Conservation (phyloP, 2,329 filamentous ascomycete genomes). For the Berkeleyomyces rouxiae region DNA sequence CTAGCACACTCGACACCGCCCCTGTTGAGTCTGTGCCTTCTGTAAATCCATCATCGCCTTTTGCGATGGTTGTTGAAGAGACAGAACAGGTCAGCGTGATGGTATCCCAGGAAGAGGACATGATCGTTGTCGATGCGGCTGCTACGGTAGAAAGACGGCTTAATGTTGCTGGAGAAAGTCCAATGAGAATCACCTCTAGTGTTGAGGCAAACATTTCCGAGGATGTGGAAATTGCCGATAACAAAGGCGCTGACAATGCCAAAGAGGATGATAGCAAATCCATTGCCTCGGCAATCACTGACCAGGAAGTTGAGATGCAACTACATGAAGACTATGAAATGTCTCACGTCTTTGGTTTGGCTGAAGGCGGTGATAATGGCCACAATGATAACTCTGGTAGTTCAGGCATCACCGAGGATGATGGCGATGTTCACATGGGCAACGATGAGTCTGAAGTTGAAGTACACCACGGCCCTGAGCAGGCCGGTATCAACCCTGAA, state of each 20-base stretch:
- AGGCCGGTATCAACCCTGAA: not conserved
- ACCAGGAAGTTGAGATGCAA: constrained; percentile 13
- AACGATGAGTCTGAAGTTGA: constrained; percentile 1
- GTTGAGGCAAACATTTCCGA: not conserved
- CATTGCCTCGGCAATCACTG: constrained; percentile 6
- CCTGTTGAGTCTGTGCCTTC: not conserved
- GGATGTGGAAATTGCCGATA: constrained; percentile 1
- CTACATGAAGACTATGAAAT: constrained; percentile 13
- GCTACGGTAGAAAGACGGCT: not conserved
- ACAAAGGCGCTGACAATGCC: not conserved
- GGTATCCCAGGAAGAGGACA: not conserved
- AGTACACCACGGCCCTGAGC: not conserved
- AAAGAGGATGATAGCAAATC: constrained; percentile 10
- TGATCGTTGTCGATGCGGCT: constrained; percentile 4
- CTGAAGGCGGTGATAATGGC: not conserved
- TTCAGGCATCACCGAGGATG: not conserved
- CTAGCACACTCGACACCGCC: not conserved
- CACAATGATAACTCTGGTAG: constrained; percentile 6
- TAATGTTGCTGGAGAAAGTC: constrained; percentile 1
- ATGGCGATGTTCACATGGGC: constrained; percentile 6
- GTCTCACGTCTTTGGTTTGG: not conserved
- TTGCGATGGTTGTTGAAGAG: not conserved
- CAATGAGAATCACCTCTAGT: not conserved
- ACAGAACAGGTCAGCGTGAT: not conserved
- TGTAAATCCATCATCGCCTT: not conserved